phyloP scores from a whole-genome alignment of 2,329 filamentous ascomycete species.

The Pseudocercospora fuligena region DNA sequence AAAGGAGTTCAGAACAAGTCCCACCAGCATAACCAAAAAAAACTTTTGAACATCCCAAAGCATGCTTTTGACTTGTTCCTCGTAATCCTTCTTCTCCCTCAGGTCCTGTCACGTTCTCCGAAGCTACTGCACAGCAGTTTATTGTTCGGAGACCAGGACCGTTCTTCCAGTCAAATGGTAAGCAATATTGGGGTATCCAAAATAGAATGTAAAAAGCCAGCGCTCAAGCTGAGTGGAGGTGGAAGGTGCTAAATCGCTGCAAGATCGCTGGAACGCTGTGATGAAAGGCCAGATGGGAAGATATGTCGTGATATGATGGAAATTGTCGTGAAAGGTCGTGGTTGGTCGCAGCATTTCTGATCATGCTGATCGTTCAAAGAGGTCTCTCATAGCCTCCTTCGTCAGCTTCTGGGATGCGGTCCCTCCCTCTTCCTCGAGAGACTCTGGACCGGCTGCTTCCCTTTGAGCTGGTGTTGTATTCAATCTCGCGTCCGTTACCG shows the following conservation, averaged over 20 bases:
- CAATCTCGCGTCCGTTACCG: constrained; percentile 29
- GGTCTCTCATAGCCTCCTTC: constrained; percentile 21
- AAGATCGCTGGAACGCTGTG: neutral
- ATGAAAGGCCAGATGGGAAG: neutral
- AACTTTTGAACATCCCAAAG: constrained; percentile 10
- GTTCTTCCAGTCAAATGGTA: neutral
- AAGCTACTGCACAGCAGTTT: neutral
- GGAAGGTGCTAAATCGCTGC: neutral
- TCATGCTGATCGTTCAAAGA: neutral
- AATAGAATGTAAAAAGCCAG: constrained; percentile 3
- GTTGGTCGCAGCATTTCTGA: too few relatives aligned
- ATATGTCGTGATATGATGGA: neutral
- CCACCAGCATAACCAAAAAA: neutral
- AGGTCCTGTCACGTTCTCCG: neutral
- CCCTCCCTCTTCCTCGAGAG: constrained; percentile 21
- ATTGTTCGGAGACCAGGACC: neutral
- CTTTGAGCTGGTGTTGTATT: constrained; percentile 31
- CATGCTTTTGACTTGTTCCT: neutral
- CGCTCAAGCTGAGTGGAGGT: neutral
- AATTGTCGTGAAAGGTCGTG: too few relatives aligned
- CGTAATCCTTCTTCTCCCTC: neutral
- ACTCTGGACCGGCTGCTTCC: constrained; percentile 30
- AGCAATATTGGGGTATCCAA: constrained; percentile 19
- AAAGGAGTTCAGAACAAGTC: neutral
- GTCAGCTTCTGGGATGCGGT: constrained; percentile 32